Base-by-base conservation (phyloP, 2,329 filamentous ascomycete genomes). In the Shiraia sp. region DNA sequence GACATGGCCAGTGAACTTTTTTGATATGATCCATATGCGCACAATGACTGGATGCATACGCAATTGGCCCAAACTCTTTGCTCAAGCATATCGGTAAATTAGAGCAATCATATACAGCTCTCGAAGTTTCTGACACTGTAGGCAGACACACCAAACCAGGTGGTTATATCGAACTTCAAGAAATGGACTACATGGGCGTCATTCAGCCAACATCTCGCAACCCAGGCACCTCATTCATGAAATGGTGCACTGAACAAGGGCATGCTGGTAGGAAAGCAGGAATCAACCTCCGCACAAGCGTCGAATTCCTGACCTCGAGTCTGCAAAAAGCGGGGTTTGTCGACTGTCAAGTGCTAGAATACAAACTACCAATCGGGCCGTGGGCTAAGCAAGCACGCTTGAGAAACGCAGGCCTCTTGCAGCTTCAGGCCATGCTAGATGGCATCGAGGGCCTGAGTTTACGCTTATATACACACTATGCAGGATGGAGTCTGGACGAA, bases 1-100 rank as follows among this genome's bases (percentile, higher is more conserved):
- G 59, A 59, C 57, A 8, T 62, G 56, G 53, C 79, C 78, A 35
- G 63, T 70, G 7, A 63, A 73, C 23, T 65, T 68, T 15, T 83
- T 79, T 55, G 81, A 85, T 59, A 75, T 79, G 48, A 76, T 85
- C 74, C 72, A 78, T 74, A 55, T 74, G 67, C 54, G 75, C 57
- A 53, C 77, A 71, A 69, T 80, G 72, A 54, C 72, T 50, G 74
- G 74, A 17, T 72, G 76, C 22, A 72, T 86, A 28, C 67, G 72
- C n/a, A 72, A 85, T 52, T 81, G 79, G 62, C 68, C 69, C 3
- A 66, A 65, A 15, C 63, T 84, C 32, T 56, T 80, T 14, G 61
- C 69, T 14, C 71, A 74, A 32, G 71, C 80, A 4, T 77, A 79
- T 43, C 63, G 24, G 43, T 47, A 22, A 17, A 22, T 25, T 23